Percentiles rank a stretch among this genome's conserved stretches.
Conservation (phyloP, 2,329 filamentous ascomycete species). For the Penicillium janthinellum region DNA sequence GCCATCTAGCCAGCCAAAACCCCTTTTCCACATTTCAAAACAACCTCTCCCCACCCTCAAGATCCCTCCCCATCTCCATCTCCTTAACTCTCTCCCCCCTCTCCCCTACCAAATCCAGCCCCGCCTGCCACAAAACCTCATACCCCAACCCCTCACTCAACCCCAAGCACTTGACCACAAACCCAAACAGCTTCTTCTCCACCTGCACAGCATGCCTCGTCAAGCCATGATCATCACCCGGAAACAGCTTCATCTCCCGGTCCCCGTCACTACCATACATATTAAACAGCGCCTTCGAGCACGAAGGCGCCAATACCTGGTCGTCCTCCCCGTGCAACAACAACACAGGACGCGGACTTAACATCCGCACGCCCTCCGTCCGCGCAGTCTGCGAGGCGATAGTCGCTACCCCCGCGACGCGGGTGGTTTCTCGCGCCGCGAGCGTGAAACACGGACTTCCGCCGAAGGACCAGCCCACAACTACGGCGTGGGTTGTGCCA, state of each 20-base stretch:
- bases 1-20: too few relatives aligned
- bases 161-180: conserved; percentile 40
- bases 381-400: neutral
- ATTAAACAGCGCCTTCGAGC: conserved; percentile 35
- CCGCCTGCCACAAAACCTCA: conserved; percentile 17
- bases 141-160: conserved; percentile 22
- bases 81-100: conserved; percentile 28
- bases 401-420: conserved; percentile 33
- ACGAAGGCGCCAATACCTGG: neutral
- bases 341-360: neutral
- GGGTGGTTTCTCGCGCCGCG: conserved; percentile 32
- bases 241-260: conserved; percentile 42
- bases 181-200: conserved; percentile 45
- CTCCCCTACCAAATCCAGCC: conserved; percentile 26
- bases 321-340: neutral
- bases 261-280: conserved; percentile 39
- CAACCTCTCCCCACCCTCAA: conserved; percentile 37
- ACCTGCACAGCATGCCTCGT: conserved; percentile 40
- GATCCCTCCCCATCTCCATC: conserved; percentile 40
- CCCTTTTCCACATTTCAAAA: neutral
- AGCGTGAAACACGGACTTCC: conserved; percentile 46
- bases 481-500: conserved; percentile 38
- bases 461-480: conserved; percentile 50
- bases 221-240: conserved; percentile 47
- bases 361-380: neutral